A percentile compares a stretch with the other conserved stretches of the same genome.
Evolutionary conservation across 352 stramenopile genomes (phyloP).

Genomic region (Phytophthora melonis): DNA sequence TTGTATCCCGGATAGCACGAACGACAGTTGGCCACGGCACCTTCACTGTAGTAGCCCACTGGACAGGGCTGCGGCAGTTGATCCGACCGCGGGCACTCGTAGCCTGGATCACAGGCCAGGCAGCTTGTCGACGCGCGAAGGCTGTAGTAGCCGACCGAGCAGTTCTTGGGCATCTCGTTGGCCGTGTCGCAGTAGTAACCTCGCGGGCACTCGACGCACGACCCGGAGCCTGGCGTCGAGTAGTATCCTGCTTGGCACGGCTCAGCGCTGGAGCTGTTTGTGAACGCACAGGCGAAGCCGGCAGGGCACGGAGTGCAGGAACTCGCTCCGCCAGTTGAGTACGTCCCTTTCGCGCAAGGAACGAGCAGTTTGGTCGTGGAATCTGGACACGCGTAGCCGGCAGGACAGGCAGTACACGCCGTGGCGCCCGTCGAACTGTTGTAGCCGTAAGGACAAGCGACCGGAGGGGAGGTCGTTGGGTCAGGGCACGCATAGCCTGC

Average conservation of each 20-base stretch:
- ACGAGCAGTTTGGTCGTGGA: slow-evolving; percentile 53
- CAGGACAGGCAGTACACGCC: slow-evolving; percentile 64
- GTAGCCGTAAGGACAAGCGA: slow-evolving; percentile 59
- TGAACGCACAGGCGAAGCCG: slow-evolving; percentile 79
- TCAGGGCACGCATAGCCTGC: slow-evolving; percentile 63
- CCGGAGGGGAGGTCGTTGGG: slow-evolving; percentile 35
- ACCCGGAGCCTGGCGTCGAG: slow-evolving; percentile 57
- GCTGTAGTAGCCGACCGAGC: slow-evolving; percentile 85
- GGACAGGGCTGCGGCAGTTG: slow-evolving; percentile 84
- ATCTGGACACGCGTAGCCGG: slow-evolving; percentile 83
- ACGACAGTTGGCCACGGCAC: slow-evolving; percentile 69
- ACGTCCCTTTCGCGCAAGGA: slow-evolving; percentile 66
- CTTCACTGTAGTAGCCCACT: slow-evolving; percentile 90
- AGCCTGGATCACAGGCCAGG: slow-evolving; percentile 75
- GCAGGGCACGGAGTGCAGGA: slow-evolving; percentile 77
- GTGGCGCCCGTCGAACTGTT: slow-evolving; percentile 69
- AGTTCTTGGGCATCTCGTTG: slow-evolving; percentile 73
- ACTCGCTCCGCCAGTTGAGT: slow-evolving; percentile 55
- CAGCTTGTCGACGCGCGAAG: slow-evolving; percentile 73
- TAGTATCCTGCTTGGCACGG: slow-evolving; percentile 75
- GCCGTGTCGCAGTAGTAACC: slow-evolving; percentile 84
- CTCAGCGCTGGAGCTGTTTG: slow-evolving; percentile 68
- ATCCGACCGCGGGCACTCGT: slow-evolving; percentile 81
- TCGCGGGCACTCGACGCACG: slow-evolving; percentile 81
- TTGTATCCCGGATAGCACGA: slow-evolving; percentile 80